Conservation (phyloP, 1,284 basidiomycete genomes). For the Cutaneotrichosporon cyanovorans region DNA sequence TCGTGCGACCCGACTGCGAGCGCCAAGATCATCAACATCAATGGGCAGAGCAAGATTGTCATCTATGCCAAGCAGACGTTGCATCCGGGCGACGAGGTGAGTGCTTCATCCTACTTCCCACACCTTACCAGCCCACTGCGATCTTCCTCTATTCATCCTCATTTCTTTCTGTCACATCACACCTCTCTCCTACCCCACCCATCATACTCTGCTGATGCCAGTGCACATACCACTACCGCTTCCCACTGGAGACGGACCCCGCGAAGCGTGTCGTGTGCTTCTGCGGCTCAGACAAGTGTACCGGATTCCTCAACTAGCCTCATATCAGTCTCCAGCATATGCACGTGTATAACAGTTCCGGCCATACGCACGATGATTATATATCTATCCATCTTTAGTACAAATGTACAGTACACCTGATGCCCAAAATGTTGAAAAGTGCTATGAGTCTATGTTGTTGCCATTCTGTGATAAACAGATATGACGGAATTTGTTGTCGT, state of each 20-base stretch:
- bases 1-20: constrained; percentile 95
- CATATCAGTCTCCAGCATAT: too few species aligned
- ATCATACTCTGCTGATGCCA: constrained; percentile 1
- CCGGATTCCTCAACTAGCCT: constrained; percentile 74
- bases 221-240: constrained; percentile 40
- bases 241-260: constrained; percentile 40
- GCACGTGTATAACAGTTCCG: too few species aligned
- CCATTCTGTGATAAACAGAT: too few species aligned
- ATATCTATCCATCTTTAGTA: too few species aligned
- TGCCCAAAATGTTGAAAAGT: too few species aligned
- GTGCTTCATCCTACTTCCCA: constrained; percentile 49
- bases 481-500: too few species aligned
- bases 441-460: too few species aligned
- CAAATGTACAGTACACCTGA: too few species aligned
- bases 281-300: constrained; percentile 76
- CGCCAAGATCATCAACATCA: constrained; percentile 97
- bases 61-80: constrained; percentile 96
- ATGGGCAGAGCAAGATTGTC: constrained; percentile 91
- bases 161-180: neutral
- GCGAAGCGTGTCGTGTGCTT: constrained; percentile 63
- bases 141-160: constrained; percentile 49
- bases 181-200: neutral
- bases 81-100: constrained; percentile 88
- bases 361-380: too few species aligned
- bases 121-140: neutral